Percentiles rank a stretch among this genome's conserved stretches.
Conservation (phyloP, 805 yeast species). For the Starmerella khaoyaiensis region DNA sequence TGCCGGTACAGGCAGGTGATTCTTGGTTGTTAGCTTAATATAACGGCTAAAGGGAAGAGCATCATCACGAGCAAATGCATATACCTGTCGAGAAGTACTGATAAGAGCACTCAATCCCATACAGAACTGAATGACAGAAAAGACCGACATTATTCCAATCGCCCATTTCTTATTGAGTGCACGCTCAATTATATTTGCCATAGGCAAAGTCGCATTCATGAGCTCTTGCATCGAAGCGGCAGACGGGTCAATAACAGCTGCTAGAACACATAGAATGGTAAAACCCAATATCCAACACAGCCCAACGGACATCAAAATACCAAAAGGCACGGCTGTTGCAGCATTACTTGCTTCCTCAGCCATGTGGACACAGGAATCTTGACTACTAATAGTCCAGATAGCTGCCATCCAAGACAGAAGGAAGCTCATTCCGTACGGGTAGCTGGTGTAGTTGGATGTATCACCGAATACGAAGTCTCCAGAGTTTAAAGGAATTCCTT, state of each 20-base stretch:
- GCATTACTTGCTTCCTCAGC: slow-evolving; percentile 59
- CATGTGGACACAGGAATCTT: slow-evolving; percentile 61
- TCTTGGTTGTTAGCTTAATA: slow-evolving; percentile 44
- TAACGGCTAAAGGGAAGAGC: slow-evolving; percentile 51
- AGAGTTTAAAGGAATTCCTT: slow-evolving; percentile 31
- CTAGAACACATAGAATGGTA: slow-evolving; percentile 39
- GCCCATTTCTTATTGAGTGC: slow-evolving; percentile 56
- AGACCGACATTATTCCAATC: slow-evolving; percentile 45
- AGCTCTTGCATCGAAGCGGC: slow-evolving; percentile 34
- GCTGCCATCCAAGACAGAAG: slow-evolving; percentile 48
- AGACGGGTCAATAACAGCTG: slow-evolving; percentile 35
- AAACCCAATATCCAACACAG: slow-evolving; percentile 49
- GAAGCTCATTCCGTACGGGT: slow-evolving; percentile 50
- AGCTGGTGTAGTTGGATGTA: slow-evolving; percentile 37
- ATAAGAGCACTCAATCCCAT: slow-evolving; percentile 53
- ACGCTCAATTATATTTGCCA: slow-evolving; percentile 53
- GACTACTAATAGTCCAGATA: slow-evolving; percentile 64
- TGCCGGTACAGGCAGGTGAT: slow-evolving; percentile 56
- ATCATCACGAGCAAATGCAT: slow-evolving; percentile 68
- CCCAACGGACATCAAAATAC: slow-evolving; percentile 47
- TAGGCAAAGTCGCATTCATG: slow-evolving; percentile 43
- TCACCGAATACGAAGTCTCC: slow-evolving; percentile 45
- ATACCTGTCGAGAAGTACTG: slow-evolving; percentile 57
- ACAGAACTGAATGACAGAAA: slow-evolving; percentile 47
- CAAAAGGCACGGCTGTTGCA: slow-evolving; percentile 48